Evolutionary conservation across 2,329 filamentous ascomycete species (phyloP), one percentile per base, ranked within the genome.

Genomic region (Knoxdaviesia proteae): DNA sequence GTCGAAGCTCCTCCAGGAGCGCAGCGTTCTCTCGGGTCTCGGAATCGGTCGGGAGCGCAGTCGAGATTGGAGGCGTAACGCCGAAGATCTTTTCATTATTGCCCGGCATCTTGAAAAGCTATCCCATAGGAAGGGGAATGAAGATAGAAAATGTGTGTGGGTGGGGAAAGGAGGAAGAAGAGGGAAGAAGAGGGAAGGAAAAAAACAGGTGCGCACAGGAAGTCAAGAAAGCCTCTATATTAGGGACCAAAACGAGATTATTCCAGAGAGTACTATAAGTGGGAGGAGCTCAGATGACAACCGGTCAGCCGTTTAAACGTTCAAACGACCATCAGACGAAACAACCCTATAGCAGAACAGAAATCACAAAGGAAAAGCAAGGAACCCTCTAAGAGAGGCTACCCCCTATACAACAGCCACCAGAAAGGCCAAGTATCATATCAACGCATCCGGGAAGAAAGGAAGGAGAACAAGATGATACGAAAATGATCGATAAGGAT

Each of bases 51-150:
- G 90, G 90, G 30, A 86, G 67, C 29, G 69, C 66, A 8, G 69
- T 70, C 20, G 86, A 93, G 35, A 98, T 83, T 39, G 90, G 80
- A 51, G 79, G 78, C 46, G 86, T 94, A 39, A 92, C 73, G 54
- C 88, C 88, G 47, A 41, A 6, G 39, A 11, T 41, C 6, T 41
- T 33, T 9, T 32, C 31, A 20, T 20, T 11, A 38, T 20, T 38
- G 11, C 31, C 11, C 7, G 9, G 36, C 36, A 38, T 11, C n/a
- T 20, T 29, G 7, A 7, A 5, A 38, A 20, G 36, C 36, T n/a
- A 32, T 30, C 35, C 36, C 7, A 32, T 5, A 34, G n/a, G 11
- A 35, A 34, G 11, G 30, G 38, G 32, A 32, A 32, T 33, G 38
- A 32, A 39, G 29, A 39, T n/a, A 29, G 38, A 32, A n/a, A 8